Evolutionary conservation across 257 asterid genomes (phyloP).

Genomic region (Rauvolfia tetraphylla): DNA sequence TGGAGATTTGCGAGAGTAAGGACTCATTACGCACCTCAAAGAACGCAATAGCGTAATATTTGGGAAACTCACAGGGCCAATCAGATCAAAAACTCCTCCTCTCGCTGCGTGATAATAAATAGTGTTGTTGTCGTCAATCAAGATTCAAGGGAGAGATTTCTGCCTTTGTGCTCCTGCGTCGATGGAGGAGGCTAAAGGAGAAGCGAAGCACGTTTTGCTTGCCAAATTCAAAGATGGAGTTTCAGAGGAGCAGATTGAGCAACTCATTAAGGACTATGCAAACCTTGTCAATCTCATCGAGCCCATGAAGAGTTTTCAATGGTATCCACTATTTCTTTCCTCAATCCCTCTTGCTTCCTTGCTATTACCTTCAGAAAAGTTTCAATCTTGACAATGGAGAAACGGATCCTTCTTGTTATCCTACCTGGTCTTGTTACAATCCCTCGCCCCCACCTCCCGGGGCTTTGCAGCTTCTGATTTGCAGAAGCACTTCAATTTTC

Average conservation of each 20-base stretch:
- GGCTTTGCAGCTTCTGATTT: background rate
- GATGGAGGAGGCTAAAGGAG: conserved; percentile 46
- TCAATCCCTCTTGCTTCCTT: background rate
- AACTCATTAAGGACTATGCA: conserved; percentile 56
- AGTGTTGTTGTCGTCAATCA: no score
- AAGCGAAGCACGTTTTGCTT: conserved; percentile 67
- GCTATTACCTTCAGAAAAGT: background rate
- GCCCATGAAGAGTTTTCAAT: conserved; percentile 65
- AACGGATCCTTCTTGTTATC: background rate
- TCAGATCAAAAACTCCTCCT: no score
- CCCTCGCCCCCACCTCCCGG: no score
- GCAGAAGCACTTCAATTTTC: background rate
- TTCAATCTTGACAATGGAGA: background rate
- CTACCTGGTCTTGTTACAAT: background rate
- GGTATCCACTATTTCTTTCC: conserved; percentile 28
- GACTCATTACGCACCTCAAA: no score
- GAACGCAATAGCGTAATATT: no score
- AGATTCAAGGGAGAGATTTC: background rate
- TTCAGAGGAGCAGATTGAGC: conserved; percentile 46
- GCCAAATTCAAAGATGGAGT: conserved; percentile 73
- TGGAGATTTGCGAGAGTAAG: no score
- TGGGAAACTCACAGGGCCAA: no score
- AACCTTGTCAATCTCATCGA: conserved; percentile 68
- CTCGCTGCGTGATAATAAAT: no score
- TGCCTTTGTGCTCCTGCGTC: background rate